Base-by-base conservation (phyloP, 192 early-diverging fungal genomes). In the Coemansia furcata region DNA sequence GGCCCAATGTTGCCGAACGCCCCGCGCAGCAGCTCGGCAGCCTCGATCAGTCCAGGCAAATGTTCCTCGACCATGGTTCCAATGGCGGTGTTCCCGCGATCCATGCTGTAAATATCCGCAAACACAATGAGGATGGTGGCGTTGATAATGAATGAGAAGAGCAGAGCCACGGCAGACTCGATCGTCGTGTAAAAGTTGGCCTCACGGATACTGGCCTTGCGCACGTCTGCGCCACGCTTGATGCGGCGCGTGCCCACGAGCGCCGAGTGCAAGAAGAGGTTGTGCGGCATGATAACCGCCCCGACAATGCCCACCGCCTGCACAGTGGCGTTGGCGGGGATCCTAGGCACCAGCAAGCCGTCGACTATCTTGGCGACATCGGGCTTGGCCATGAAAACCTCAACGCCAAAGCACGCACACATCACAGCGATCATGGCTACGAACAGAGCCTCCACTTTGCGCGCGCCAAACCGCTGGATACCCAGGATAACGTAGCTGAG, bases 271-370 rank as follows among this genome's bases (percentile, higher is more conserved):
- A 96, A 80, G 73, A 89, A 96, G 61, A 96, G 83, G 69, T 95
- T 93, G 74, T 96, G 94, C 6, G 94, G 94, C 94, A 96, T 96
- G 50, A 90, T 87, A 2, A 90, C 86, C 0, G 86, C 86, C 3
- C 89, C 89, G 21, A 90, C 70, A 68, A 90, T 86, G 9, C 87
- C 89, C 23, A 89, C 88, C 6, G 88, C 88, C 62, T 90, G 88
- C 21, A 89, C 85, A 1, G 78, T 80, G 9, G 89, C 85, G 47
- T 74, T 76, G 11, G 50, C 9, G 3, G 89, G 89, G 30, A 90
- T 85, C 4, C 71, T 52, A 6, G 89, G 89, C 11, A 87, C 57
- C 23, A 86, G 21, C 3, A 90, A 72, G 14, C 89, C 89, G 30
- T 76, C 60, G 1, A 83, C 12, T 35, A 90, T 87, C 49, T 78